Evolutionary conservation across 257 asterid genomes (phyloP).

Genomic region (Nicotiana attenuata): DNA sequence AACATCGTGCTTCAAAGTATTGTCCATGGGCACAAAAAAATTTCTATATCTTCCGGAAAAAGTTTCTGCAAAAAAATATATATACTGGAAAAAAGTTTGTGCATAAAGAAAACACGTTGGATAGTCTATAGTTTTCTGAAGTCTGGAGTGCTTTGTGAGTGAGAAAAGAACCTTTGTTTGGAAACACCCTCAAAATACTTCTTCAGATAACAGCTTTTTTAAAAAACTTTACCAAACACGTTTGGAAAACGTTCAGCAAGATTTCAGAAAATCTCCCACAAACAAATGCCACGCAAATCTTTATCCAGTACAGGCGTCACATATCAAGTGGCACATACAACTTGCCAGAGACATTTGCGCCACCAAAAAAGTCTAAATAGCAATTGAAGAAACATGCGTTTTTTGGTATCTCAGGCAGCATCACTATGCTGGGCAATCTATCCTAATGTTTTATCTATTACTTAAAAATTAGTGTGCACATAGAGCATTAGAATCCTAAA

Average conservation of each 20-base stretch:
- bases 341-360: not conserved
- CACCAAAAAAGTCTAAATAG: not conserved
- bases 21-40: not conserved
- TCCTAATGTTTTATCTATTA: not conserved
- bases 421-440: not conserved
- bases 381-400: not conserved
- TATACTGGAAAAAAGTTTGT: not conserved
- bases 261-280: not conserved
- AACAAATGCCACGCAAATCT: not conserved
- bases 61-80: not conserved
- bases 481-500: not conserved
- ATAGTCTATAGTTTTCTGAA: not conserved
- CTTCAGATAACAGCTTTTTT: not conserved
- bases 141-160: slow-evolving; percentile 4
- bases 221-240: not conserved
- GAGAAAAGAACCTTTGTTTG: not conserved
- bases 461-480: not conserved
- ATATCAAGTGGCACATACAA: not conserved
- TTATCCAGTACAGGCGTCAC: not conserved
- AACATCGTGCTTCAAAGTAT: not conserved
- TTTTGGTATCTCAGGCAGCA: not conserved
- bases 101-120: not conserved
- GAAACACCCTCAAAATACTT: not conserved
- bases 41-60: not conserved
- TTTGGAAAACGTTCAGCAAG: not conserved